Percentiles rank a stretch among this genome's conserved stretches.
Evolutionary conservation across 1,284 basidiomycete genomes (phyloP).

Genomic region (Trametes sp.): DNA sequence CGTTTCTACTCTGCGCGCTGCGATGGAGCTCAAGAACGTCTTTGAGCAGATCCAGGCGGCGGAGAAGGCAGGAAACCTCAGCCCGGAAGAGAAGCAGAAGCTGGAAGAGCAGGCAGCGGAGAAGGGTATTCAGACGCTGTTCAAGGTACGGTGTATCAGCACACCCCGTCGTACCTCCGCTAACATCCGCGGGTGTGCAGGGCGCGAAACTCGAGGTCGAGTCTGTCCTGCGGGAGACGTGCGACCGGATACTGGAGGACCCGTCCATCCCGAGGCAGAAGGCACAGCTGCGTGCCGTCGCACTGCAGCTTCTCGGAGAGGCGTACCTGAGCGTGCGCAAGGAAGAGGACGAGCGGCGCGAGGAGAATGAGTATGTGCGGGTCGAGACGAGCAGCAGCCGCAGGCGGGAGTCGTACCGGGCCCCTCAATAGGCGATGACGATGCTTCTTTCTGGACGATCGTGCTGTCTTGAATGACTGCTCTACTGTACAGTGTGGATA

Average conservation of each 20-base stretch:
- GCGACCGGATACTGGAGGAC: slow-evolving; percentile 84
- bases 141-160: slow-evolving; percentile 67
- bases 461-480: not conserved
- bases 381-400: slow-evolving; percentile 77
- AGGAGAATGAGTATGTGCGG: slow-evolving; percentile 84
- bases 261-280: slow-evolving; percentile 62
- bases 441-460: not conserved
- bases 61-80: slow-evolving; percentile 86
- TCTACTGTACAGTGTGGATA: slow-evolving; percentile 16
- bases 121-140: slow-evolving; percentile 92
- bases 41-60: slow-evolving; percentile 96
- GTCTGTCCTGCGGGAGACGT: slow-evolving; percentile 92
- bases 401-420: slow-evolving; percentile 40
- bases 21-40: slow-evolving; percentile 92
- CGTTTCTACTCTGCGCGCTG: slow-evolving; percentile 87
- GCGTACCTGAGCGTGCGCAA: slow-evolving; percentile 77
- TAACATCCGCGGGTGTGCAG: slow-evolving; percentile 46
- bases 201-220: slow-evolving; percentile 97
- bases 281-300: slow-evolving; percentile 79
- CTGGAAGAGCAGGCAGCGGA: slow-evolving; percentile 97
- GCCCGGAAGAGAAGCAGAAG: slow-evolving; percentile 86
- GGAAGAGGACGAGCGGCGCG: slow-evolving; percentile 58
- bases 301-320: slow-evolving; percentile 85
- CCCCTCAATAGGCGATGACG: not conserved
- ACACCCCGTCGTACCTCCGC: not conserved